phyloP scores from a whole-genome alignment of 176 grass and related monocot species.

The Triticum urartu region DNA sequence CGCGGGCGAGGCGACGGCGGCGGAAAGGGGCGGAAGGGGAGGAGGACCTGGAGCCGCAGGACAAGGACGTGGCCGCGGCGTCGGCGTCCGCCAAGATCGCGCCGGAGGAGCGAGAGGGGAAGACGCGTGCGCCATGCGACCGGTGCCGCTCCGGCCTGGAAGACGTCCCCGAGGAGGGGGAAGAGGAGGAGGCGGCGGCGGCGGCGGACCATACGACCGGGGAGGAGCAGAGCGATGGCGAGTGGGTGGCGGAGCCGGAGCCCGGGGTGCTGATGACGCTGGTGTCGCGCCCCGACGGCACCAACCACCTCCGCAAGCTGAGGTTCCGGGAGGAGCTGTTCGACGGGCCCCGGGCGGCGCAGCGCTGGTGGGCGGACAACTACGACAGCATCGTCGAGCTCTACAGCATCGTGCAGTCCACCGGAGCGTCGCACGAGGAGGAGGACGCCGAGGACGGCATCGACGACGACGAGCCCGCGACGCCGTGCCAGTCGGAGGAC shows the following conservation, averaged over 20 bases:
- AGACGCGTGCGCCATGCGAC: background rate
- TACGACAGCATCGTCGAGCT: conserved; percentile 63
- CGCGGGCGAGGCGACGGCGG: background rate
- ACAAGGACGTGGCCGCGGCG: conserved; percentile 9
- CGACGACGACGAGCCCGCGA: conserved; percentile 31
- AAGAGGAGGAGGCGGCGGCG: background rate
- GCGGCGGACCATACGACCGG: background rate
- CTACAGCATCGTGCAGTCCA: conserved; percentile 58
- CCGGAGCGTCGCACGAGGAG: background rate
- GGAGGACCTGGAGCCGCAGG: conserved; percentile 13
- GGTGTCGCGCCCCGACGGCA: conserved; percentile 57
- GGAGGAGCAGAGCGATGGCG: conserved; percentile 36
- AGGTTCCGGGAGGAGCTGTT: conserved; percentile 66
- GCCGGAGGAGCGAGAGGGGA: conserved; percentile 17
- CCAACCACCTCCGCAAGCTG: conserved; percentile 66
- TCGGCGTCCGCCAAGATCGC: conserved; percentile 49
- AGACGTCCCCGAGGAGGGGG: background rate
- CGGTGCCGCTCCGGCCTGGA: conserved; percentile 30
- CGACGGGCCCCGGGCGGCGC: conserved; percentile 49
- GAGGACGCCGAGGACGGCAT: background rate
- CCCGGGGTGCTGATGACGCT: conserved; percentile 74
- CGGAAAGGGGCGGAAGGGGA: background rate
- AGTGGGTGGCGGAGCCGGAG: conserved; percentile 75
- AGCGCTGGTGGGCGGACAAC: conserved; percentile 66
- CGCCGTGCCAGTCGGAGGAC: conserved; percentile 55